A percentile compares a stretch with the other conserved stretches of the same genome.
Conservation (phyloP, 163 green algal species). For the Chlamydomonas reinhardtii region DNA sequence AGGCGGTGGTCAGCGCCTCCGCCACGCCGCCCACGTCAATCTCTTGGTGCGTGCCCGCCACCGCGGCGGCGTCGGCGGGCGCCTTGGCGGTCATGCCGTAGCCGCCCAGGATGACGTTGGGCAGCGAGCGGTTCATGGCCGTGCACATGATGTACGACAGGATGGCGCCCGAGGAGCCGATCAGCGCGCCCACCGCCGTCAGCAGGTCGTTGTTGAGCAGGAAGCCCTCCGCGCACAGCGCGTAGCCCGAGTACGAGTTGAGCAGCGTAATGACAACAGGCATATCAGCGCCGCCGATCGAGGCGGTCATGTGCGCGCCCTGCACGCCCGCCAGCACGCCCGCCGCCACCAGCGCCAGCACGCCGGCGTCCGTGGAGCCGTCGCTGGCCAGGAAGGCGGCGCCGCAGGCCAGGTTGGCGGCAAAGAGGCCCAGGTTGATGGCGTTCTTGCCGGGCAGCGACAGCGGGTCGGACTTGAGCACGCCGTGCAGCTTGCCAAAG, state of each 20-base stretch:
- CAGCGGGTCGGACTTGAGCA: slow-evolving; percentile 77
- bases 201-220: slow-evolving; percentile 93
- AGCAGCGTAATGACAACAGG: slow-evolving; percentile 79
- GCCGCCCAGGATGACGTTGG: slow-evolving; percentile 93
- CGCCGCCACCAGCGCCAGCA: slow-evolving; percentile 65
- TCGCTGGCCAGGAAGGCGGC: slow-evolving; percentile 72
- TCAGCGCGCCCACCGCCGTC: slow-evolving; percentile 71
- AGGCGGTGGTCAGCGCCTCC: slow-evolving; percentile 75
- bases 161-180: slow-evolving; percentile 92
- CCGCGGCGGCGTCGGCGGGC: background rate
- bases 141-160: slow-evolving; percentile 98
- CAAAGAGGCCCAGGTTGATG: slow-evolving; percentile 81
- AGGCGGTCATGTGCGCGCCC: slow-evolving; percentile 89
- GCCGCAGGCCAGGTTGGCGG: slow-evolving; percentile 64
- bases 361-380: slow-evolving; percentile 25
- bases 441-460: slow-evolving; percentile 89
- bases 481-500: slow-evolving; percentile 94
- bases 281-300: slow-evolving; percentile 94
- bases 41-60: slow-evolving; percentile 61
- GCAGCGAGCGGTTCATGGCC: slow-evolving; percentile 94
- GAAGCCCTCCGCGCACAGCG: slow-evolving; percentile 92
- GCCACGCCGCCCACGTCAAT: slow-evolving; percentile 62
- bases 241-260: slow-evolving; percentile 74
- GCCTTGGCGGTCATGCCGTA: slow-evolving; percentile 59
- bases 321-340: slow-evolving; percentile 77